phyloP scores from a whole-genome alignment of 108 stramenopile genomes.

The Pseudonitzschia multiseries region DNA sequence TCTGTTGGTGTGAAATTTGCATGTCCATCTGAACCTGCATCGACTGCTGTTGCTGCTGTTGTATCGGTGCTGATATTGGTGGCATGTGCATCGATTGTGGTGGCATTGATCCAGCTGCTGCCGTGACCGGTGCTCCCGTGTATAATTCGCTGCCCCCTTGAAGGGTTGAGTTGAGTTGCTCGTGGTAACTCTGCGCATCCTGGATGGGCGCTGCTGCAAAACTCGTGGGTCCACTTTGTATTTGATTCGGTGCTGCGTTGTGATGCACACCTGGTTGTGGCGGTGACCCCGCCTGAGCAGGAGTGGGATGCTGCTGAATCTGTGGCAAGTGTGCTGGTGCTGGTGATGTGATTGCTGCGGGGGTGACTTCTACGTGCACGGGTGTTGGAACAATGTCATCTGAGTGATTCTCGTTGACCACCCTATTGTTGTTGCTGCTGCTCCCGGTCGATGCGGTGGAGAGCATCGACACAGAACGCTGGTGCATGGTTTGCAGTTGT shows the following conservation, averaged over 20 bases:
- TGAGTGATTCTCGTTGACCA: neutral
- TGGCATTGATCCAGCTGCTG: neutral
- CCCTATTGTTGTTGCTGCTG: neutral
- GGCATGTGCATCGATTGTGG: neutral
- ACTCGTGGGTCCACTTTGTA: neutral
- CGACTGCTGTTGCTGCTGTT: conserved; percentile 2
- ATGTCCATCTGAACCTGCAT: neutral
- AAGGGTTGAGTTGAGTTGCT: neutral
- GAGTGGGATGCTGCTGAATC: neutral
- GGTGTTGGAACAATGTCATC: neutral
- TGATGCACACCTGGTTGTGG: neutral
- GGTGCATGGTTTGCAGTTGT: neutral
- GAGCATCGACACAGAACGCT: neutral
- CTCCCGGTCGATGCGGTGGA: neutral
- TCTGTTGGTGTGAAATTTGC: neutral
- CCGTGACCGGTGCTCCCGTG: neutral
- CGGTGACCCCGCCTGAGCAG: neutral
- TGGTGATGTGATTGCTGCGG: neutral
- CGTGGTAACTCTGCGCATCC: neutral
- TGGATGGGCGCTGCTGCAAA: neutral
- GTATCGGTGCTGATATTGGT: neutral
- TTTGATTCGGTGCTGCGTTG: neutral
- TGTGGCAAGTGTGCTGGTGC: neutral
- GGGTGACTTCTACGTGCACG: neutral
- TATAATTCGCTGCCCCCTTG: neutral